Percentiles rank a stretch among this genome's conserved stretches.
Conservation (phyloP, 768 basidiomycete species). For the Exsudoporus frostii region DNA sequence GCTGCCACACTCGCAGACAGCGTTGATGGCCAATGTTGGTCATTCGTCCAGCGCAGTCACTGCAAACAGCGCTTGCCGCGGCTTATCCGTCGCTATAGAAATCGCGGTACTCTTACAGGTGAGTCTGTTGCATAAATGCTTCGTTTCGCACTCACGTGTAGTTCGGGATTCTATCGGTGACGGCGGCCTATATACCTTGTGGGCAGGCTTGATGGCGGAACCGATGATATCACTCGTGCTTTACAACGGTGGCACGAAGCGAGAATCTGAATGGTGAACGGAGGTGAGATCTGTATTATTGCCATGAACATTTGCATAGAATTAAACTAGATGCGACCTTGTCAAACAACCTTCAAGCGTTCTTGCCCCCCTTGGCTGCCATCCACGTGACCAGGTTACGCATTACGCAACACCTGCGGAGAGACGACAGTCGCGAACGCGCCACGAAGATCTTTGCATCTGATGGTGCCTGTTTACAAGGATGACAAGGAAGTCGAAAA, state of each 20-base stretch:
- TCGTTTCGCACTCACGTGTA: neutral
- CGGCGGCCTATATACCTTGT: constrained; percentile 76
- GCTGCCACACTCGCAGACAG: constrained; percentile 68
- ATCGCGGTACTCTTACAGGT: constrained; percentile 71
- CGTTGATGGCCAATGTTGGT: constrained; percentile 83
- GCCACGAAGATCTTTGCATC: neutral
- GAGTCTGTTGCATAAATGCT: neutral
- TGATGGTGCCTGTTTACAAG: neutral
- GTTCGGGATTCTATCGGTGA: constrained; percentile 68
- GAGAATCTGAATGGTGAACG: constrained; percentile 1
- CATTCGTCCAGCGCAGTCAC: constrained; percentile 79
- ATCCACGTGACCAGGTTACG: neutral
- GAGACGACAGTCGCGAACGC: neutral
- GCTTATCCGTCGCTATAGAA: constrained; percentile 62
- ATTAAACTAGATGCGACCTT: neutral
- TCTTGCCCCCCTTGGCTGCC: too few species aligned
- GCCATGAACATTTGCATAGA: neutral
- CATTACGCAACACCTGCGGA: neutral
- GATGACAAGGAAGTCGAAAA: neutral
- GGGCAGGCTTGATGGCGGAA: constrained; percentile 55
- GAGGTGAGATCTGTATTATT: neutral
- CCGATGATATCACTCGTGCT: constrained; percentile 57
- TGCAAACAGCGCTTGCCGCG: constrained; percentile 72
- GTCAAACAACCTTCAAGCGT: neutral
- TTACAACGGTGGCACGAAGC: constrained; percentile 58